Evolutionary conservation across 1,284 basidiomycete species (phyloP).

Genomic region (Rhodotorula mucilaginosa): DNA sequence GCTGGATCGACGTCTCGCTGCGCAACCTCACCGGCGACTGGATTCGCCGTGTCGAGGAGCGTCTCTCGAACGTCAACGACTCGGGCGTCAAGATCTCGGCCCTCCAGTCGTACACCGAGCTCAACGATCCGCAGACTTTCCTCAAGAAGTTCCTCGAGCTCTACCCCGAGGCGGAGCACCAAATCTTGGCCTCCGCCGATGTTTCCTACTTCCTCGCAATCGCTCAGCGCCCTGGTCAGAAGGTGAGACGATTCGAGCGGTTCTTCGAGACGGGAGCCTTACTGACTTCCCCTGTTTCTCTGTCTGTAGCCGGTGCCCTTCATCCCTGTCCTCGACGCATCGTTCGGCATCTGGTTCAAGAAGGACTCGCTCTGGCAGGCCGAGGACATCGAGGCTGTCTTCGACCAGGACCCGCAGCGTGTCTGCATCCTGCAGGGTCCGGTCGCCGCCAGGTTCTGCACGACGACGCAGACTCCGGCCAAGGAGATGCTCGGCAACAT

Average conservation of each 20-base stretch:
- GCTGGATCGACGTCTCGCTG: constrained; percentile 93
- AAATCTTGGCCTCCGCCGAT: constrained; percentile 92
- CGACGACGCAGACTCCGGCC: constrained; percentile 83
- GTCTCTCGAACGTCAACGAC: constrained; percentile 89
- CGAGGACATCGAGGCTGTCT: constrained; percentile 97
- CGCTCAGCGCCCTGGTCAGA: constrained; percentile 90
- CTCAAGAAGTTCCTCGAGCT: constrained; percentile 76
- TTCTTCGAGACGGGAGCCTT: rapidly evolving
- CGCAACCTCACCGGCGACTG: constrained; percentile 95
- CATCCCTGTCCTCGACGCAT: constrained; percentile 91
- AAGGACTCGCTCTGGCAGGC: constrained; percentile 78
- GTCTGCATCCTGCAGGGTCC: constrained; percentile 98
- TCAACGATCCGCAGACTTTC: constrained; percentile 78
- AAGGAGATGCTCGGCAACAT: constrained; percentile 87
- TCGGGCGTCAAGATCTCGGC: constrained; percentile 72
- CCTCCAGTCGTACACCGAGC: constrained; percentile 79
- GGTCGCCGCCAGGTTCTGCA: constrained; percentile 84
- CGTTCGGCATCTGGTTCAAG: constrained; percentile 98
- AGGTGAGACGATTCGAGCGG: constrained; percentile 49
- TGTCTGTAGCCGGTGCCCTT: constrained; percentile 73
- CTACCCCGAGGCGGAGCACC: constrained; percentile 77
- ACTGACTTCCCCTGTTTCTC: neutral
- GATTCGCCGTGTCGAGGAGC: constrained; percentile 92
- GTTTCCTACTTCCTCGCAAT: constrained; percentile 93
- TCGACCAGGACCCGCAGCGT: constrained; percentile 95